phyloP scores from a whole-genome alignment of 306 rosid genomes.

The Aeschynomene evenia region DNA sequence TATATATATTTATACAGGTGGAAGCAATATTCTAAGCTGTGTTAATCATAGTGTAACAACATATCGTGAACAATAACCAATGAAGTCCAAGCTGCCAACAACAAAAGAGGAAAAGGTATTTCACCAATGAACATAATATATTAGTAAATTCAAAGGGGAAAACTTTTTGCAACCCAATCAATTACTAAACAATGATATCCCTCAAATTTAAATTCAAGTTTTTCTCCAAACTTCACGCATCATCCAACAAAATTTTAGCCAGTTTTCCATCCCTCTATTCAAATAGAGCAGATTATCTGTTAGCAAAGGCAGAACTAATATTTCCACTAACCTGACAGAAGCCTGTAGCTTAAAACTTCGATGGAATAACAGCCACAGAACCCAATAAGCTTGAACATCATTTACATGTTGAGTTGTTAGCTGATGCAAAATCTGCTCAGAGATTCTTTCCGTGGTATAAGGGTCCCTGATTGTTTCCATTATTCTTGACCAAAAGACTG shows the following conservation, averaged over 20 bases:
- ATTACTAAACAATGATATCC: conserved; percentile 4
- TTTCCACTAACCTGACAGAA: conserved; percentile 68
- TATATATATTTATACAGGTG: conserved; percentile 21
- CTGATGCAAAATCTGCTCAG: conserved; percentile 77
- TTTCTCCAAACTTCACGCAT: background rate
- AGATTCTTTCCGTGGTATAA: conserved; percentile 70
- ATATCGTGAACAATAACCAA: conserved; percentile 8
- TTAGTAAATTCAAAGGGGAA: background rate
- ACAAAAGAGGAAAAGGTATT: background rate
- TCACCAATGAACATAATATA: background rate
- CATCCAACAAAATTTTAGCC: background rate
- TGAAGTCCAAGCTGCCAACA: background rate
- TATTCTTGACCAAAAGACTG: conserved; percentile 72
- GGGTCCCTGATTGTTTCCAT: conserved; percentile 71
- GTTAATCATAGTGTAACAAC: conserved; percentile 13
- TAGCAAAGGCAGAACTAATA: conserved; percentile 26
- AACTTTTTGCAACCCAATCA: background rate
- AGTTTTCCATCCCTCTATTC: conserved; percentile 2
- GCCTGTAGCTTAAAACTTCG: conserved; percentile 43
- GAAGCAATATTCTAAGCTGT: background rate
- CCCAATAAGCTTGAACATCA: conserved; percentile 89
- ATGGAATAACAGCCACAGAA: conserved; percentile 78
- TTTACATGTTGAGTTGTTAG: conserved; percentile 55
- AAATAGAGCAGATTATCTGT: conserved; percentile 22
- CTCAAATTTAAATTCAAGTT: background rate